Percentiles rank a stretch among this genome's conserved stretches.
phyloP scores from a whole-genome alignment of 768 basidiomycete genomes.

The Chalciporus sphaerocephalus region DNA sequence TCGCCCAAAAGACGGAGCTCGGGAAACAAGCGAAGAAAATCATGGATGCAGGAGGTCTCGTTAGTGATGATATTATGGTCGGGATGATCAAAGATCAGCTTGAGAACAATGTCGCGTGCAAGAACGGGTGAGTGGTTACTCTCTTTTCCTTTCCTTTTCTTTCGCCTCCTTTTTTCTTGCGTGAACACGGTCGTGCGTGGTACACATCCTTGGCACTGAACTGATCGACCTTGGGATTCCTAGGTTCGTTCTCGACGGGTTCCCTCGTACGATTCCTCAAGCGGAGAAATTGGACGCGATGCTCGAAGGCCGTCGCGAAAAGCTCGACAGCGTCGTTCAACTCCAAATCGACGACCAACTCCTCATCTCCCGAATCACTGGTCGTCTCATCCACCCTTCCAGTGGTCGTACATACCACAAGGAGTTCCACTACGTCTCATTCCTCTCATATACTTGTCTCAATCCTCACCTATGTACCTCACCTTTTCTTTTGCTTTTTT shows the following conservation, averaged over 20 bases:
- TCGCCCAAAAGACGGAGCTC: slow-evolving; percentile 77
- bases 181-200: too few species aligned
- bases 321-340: slow-evolving; percentile 88
- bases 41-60: slow-evolving; percentile 95
- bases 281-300: slow-evolving; percentile 94
- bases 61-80: slow-evolving; percentile 95
- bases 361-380: slow-evolving; percentile 96
- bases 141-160: not conserved
- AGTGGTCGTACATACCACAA: slow-evolving; percentile 92
- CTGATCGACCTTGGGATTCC: not conserved
- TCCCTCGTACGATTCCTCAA: slow-evolving; percentile 95
- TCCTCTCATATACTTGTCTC: not conserved
- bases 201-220: not conserved
- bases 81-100: slow-evolving; percentile 96
- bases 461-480: not conserved
- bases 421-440: slow-evolving; percentile 79
- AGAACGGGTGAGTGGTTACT: slow-evolving; percentile 93
- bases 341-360: slow-evolving; percentile 90
- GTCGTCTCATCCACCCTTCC: slow-evolving; percentile 85
- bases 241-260: slow-evolving; percentile 98
- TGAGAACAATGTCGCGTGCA: slow-evolving; percentile 86
- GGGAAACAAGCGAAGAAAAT: slow-evolving; percentile 94
- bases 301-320: slow-evolving; percentile 78
- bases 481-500: slow-evolving; percentile 8
- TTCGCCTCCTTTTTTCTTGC: too few species aligned